Evolutionary conservation across 1,139 yeast genomes (phyloP).

Genomic region (Yamadazyma friedrichii): DNA sequence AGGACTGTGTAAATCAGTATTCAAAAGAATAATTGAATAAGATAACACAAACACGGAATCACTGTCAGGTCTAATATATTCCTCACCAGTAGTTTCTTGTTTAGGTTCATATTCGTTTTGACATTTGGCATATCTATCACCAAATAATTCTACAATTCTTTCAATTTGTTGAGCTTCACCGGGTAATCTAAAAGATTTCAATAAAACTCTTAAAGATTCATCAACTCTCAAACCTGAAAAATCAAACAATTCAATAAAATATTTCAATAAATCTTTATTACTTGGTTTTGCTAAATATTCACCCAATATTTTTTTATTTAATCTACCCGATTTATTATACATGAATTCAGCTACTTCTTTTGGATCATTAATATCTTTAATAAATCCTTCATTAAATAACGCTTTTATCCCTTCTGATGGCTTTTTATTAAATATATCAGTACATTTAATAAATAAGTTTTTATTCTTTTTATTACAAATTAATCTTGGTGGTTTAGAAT

Average conservation of each 20-base stretch:
- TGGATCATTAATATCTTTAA: constrained; percentile 51
- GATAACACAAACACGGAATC: constrained; percentile 74
- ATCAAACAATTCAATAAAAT: constrained; percentile 71
- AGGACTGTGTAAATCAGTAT: constrained; percentile 78
- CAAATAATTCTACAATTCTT: constrained; percentile 83
- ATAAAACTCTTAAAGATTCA: constrained; percentile 81
- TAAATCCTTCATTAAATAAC: constrained; percentile 62
- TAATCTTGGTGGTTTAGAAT: constrained; percentile 23
- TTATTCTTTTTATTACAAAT: constrained; percentile 56
- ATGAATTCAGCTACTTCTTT: constrained; percentile 73
- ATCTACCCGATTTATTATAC: constrained; percentile 72
- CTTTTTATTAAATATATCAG: constrained; percentile 70
- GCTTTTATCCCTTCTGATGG: constrained; percentile 74
- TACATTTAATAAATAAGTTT: constrained; percentile 71
- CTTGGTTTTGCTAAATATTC: constrained; percentile 79
- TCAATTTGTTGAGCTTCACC: constrained; percentile 98
- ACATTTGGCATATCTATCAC: constrained; percentile 69
- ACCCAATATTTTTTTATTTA: constrained; percentile 86
- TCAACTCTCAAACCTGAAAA: constrained; percentile 81
- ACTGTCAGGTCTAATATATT: constrained; percentile 61
- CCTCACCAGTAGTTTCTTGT: constrained; percentile 21
- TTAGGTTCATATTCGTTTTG: constrained; percentile 30
- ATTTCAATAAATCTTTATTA: constrained; percentile 56
- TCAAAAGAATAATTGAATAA: constrained; percentile 73
- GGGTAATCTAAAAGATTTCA: constrained; percentile 86